Conservation (phyloP, 129 eudicot genomes). For the Lactuca saligna region DNA sequence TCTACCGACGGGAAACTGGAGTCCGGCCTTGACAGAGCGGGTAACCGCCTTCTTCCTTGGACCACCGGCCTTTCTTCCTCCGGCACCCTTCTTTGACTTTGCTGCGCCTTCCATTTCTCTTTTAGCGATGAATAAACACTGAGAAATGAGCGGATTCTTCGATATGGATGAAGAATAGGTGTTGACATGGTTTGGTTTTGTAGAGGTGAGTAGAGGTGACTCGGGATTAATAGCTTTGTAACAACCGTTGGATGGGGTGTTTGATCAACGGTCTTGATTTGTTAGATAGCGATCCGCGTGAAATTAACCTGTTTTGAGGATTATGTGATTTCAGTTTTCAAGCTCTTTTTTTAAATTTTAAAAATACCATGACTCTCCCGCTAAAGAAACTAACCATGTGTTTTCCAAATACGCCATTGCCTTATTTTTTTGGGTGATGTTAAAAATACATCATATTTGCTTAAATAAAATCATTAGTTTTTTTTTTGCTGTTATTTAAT, state of each 20-base stretch:
- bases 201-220: neutral
- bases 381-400: neutral
- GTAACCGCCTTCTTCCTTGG: conserved; percentile 69
- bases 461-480: no score
- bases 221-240: neutral
- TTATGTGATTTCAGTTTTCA: no score
- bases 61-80: conserved; percentile 59
- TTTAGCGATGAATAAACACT: neutral
- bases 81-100: conserved; percentile 64
- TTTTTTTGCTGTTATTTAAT: no score
- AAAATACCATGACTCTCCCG: neutral
- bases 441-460: no score
- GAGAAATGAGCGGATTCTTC: neutral
- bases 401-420: no score
- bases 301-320: neutral
- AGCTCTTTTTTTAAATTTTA: no score
- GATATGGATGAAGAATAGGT: neutral
- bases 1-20: conserved; percentile 72
- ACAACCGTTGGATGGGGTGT: neutral
- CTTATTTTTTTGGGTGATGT: no score
- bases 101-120: conserved; percentile 38
- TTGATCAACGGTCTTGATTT: neutral
- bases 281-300: neutral
- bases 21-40: conserved; percentile 63
- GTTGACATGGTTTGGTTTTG: neutral